Conservation (phyloP, 1,284 basidiomycete species). For the Cystobasidiaceae sp. region DNA sequence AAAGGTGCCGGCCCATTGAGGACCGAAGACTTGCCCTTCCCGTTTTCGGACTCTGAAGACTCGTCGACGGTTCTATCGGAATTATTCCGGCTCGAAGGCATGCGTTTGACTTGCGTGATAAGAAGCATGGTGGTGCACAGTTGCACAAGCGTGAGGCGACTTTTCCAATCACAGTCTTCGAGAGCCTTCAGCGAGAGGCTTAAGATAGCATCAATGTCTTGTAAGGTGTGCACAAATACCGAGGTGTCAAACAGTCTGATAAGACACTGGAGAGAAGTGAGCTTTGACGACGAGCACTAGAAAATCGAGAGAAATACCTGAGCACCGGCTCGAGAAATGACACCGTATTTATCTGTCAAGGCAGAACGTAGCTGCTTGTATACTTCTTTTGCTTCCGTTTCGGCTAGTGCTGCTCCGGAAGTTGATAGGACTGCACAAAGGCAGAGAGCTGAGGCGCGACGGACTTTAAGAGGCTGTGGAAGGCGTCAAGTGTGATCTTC, state of each 20-base stretch:
- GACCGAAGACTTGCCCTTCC: no score
- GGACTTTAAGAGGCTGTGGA: constrained; percentile 66
- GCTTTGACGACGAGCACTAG: not conserved
- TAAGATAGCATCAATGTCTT: constrained; percentile 71
- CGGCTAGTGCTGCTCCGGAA: constrained; percentile 76
- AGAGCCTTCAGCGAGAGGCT: constrained; percentile 66
- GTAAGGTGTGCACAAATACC: constrained; percentile 48
- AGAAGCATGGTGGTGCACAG: constrained; percentile 79
- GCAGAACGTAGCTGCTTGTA: constrained; percentile 72
- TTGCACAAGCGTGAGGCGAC: constrained; percentile 69
- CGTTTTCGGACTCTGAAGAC: no score
- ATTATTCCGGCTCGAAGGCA: constrained; percentile 38
- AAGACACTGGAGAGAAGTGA: constrained; percentile 41
- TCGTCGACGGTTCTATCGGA: constrained; percentile 46
- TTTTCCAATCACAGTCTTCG: constrained; percentile 76
- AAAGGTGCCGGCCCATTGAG: no score
- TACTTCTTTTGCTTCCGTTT: constrained; percentile 72
- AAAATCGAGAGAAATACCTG: constrained; percentile 54
- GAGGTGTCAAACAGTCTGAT: constrained; percentile 44
- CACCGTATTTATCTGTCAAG: constrained; percentile 75
- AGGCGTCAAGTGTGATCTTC: not conserved
- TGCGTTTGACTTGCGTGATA: constrained; percentile 71
- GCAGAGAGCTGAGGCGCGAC: constrained; percentile 72
- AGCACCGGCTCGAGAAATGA: constrained; percentile 77
- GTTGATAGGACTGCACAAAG: constrained; percentile 69